Evolutionary conservation across 257 asterid genomes (phyloP).

Genomic region (Rhazya stricta): DNA sequence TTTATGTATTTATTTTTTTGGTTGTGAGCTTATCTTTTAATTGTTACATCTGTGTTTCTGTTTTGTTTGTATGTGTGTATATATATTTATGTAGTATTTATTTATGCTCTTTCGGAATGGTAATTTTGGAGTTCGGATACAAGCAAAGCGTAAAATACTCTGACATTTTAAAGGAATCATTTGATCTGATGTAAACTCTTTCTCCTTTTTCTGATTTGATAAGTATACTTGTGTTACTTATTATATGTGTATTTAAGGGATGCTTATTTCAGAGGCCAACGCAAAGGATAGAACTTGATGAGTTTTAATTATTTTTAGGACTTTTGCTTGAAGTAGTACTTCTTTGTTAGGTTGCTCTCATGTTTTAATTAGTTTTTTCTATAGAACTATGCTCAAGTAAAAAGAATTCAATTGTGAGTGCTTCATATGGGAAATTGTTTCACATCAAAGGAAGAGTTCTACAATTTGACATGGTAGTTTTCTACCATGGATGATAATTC

Average conservation of each 20-base stretch:
- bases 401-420: background rate
- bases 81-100: background rate
- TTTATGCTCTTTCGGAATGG: background rate
- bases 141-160: background rate
- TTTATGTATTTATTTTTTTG: background rate
- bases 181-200: background rate
- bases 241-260: background rate
- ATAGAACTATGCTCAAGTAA: background rate
- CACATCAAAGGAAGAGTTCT: background rate
- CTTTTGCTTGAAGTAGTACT: background rate
- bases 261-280: background rate
- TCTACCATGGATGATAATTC: slow-evolving; percentile 38
- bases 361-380: too few species aligned
- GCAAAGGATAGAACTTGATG: background rate
- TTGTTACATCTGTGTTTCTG: too few species aligned
- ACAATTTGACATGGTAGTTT: slow-evolving; percentile 11
- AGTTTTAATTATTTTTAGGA: background rate
- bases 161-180: background rate
- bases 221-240: background rate
- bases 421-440: background rate
- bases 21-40: background rate
- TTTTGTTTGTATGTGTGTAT: too few species aligned
- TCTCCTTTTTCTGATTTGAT: too few species aligned
- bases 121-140: background rate
- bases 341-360: background rate